Evolutionary conservation across 2,329 filamentous ascomycete species (phyloP).

Genomic region (Graphiopsis chlorocephala): DNA sequence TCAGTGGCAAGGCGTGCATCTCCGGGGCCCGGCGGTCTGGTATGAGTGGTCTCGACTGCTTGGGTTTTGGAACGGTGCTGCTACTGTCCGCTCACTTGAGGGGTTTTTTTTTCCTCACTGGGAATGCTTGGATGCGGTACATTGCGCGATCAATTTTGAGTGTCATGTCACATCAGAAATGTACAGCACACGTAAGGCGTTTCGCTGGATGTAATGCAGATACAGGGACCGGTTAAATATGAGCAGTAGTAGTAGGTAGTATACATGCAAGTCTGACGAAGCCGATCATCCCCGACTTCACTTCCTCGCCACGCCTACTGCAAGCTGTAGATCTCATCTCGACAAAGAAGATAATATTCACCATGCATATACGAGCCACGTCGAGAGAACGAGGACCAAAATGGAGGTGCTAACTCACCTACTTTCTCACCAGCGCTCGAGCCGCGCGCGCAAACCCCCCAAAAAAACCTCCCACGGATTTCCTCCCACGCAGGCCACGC

Average conservation of each 20-base stretch:
- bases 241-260: not conserved
- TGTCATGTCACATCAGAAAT: not conserved
- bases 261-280: not conserved
- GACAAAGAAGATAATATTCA: not conserved
- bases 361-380: not conserved
- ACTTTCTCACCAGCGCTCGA: too few species aligned
- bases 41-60: not conserved
- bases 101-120: too few species aligned
- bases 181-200: not conserved
- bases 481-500: not conserved
- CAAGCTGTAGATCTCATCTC: not conserved
- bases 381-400: not conserved
- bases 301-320: not conserved
- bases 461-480: not conserved
- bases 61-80: not conserved
- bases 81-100: not conserved
- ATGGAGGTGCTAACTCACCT: too few species aligned
- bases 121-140: not conserved
- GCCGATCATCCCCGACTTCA: not conserved
- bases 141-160: not conserved
- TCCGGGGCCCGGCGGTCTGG: not conserved
- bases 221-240: not conserved
- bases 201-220: not conserved
- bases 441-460: too few species aligned
- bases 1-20: not conserved